Percentiles rank a stretch among this genome's conserved stretches.
phyloP scores from a whole-genome alignment of 495 filamentous ascomycete genomes.

The Rusavskia elegans region DNA sequence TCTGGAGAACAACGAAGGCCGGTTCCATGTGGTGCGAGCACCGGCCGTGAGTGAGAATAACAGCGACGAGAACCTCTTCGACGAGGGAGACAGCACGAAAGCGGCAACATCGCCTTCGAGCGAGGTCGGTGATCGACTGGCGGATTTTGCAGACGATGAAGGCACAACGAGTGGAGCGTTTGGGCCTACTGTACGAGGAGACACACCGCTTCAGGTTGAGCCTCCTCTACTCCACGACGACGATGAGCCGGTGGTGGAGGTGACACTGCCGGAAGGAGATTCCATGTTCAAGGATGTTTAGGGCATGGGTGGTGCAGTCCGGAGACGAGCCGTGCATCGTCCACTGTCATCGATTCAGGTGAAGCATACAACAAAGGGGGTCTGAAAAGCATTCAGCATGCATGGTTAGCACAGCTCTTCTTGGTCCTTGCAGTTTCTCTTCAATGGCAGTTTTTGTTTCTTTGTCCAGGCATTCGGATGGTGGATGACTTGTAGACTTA shows the following conservation, averaged over 20 bases:
- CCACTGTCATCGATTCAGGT: too few species aligned
- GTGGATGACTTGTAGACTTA: too few species aligned
- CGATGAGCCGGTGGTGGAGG: slow-evolving; percentile 30
- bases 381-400: neutral
- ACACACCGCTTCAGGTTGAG: slow-evolving; percentile 23
- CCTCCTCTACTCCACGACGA: slow-evolving; percentile 21
- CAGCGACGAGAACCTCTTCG: slow-evolving; percentile 22
- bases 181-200: slow-evolving; percentile 17
- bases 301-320: too few species aligned
- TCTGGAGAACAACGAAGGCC: slow-evolving; percentile 14
- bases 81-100: slow-evolving; percentile 26
- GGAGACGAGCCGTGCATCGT: too few species aligned
- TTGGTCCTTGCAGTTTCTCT: neutral
- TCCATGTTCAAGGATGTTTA: slow-evolving; percentile 9
- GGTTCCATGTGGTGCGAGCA: slow-evolving; percentile 19
- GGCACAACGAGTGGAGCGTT: slow-evolving; percentile 12
- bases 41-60: slow-evolving; percentile 11
- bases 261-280: slow-evolving; percentile 26
- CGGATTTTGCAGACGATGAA: slow-evolving; percentile 16
- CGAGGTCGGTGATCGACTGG: slow-evolving; percentile 22
- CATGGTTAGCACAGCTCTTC: neutral
- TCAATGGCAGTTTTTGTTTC: neutral
- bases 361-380: too few species aligned
- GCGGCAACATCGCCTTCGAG: slow-evolving; percentile 28
- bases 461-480: neutral